Evolutionary conservation across 169 alveolate genomes (phyloP).

Genomic region (Plasmodium billcollinsi): DNA sequence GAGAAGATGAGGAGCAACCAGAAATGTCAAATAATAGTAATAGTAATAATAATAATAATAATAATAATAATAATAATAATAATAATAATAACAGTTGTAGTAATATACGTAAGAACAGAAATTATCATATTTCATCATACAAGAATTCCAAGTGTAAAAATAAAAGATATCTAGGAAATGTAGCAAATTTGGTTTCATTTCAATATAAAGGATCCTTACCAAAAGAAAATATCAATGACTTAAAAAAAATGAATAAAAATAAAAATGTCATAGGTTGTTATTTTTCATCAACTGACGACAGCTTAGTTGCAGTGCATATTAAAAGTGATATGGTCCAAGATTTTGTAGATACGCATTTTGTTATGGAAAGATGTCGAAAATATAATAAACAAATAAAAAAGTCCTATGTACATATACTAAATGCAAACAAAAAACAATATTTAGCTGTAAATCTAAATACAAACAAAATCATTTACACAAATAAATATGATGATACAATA

Average conservation of each 20-base stretch:
- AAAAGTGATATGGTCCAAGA: conserved; percentile 33
- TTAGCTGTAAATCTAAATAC: conserved; percentile 43
- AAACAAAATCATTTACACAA: conserved; percentile 18
- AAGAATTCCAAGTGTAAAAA: background rate
- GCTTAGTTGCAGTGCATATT: conserved; percentile 25
- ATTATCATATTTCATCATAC: background rate
- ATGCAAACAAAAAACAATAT: conserved; percentile 40
- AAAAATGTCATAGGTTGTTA: conserved; percentile 40
- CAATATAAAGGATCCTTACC: conserved; percentile 57
- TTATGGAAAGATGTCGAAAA: conserved; percentile 47
- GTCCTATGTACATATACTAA: conserved; percentile 60
- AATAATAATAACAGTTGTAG: background rate
- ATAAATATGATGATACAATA: conserved; percentile 39
- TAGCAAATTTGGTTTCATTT: conserved; percentile 39
- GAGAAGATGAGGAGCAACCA: background rate
- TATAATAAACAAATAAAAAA: conserved; percentile 41
- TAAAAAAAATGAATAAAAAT: conserved; percentile 9
- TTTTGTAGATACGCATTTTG: conserved; percentile 20
- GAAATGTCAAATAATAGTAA: background rate
- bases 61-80: background rate
- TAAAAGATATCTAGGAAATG: background rate
- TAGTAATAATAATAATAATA: background rate
- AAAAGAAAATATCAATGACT: conserved; percentile 29
- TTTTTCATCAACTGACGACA: conserved; percentile 5
- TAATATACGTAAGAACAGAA: background rate